Evolutionary conservation across 2,329 filamentous ascomycete species (phyloP).

Genomic region (Cytospora paraplurivora): DNA sequence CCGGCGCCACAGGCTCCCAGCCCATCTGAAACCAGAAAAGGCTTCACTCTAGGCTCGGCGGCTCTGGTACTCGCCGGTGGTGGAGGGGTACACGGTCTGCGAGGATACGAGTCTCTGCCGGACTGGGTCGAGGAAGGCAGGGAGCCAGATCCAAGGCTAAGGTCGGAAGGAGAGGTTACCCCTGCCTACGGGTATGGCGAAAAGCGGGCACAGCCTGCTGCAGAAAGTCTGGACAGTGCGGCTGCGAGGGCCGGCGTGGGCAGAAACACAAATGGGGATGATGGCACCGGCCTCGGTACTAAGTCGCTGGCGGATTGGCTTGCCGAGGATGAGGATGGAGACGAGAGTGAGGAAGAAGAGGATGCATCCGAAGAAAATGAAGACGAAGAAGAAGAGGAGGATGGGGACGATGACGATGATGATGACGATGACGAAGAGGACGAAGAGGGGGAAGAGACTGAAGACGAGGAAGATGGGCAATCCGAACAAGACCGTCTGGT

Average conservation of each 20-base stretch:
- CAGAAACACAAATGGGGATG: constrained; percentile 51
- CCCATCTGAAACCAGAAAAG: constrained; percentile 80
- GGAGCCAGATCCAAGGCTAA: constrained; percentile 75
- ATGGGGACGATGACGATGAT: constrained; percentile 52
- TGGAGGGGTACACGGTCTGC: constrained; percentile 70
- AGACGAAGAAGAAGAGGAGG: constrained; percentile 54
- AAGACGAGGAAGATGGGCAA: constrained; percentile 36
- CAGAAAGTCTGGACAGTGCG: constrained; percentile 64
- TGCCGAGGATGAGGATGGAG: constrained; percentile 68
- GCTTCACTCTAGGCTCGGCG: constrained; percentile 78
- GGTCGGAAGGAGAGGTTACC: constrained; percentile 56
- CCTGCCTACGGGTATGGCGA: constrained; percentile 43
- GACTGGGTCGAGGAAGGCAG: constrained; percentile 80
- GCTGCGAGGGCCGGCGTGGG: constrained; percentile 33
- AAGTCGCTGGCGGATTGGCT: constrained; percentile 95
- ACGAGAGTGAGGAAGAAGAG: constrained; percentile 52
- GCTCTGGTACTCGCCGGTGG: constrained; percentile 82
- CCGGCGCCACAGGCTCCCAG: constrained; percentile 89
- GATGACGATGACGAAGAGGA: constrained; percentile 50
- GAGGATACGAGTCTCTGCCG: constrained; percentile 78
- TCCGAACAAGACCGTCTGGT: constrained; percentile 9
- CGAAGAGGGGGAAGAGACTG: constrained; percentile 48
- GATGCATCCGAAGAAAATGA: constrained; percentile 55
- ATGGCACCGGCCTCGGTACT: constrained; percentile 54
- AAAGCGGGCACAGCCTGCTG: constrained; percentile 55